A percentile compares a stretch with the other conserved stretches of the same genome.
These are phyloP conservation scores for Xerocomus brunneocitrinus DNA, from an alignment of 768 basidiomycete species.

Conservation along the genomic window DNA sequence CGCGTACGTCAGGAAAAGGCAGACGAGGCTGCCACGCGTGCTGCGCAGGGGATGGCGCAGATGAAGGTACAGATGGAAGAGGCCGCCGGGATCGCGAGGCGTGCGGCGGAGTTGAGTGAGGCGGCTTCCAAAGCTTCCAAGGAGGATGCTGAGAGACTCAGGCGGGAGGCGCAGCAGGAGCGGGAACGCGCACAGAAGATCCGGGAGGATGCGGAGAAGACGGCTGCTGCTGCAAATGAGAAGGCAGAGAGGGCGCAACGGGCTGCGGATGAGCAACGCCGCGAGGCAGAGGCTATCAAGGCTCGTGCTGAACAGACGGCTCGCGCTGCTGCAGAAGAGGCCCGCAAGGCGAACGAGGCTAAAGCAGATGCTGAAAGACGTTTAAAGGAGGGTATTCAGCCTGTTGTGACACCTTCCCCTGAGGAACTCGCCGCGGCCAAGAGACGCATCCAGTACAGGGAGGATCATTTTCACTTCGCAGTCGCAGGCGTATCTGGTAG, in stretches of 20 bases:
- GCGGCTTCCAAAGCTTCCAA: constrained; percentile 6
- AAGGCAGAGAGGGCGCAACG: constrained; percentile 9
- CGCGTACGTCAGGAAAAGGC: constrained; percentile 10
- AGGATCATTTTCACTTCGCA: constrained; percentile 32
- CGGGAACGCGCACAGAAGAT: constrained; percentile 9
- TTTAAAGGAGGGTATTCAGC: constrained; percentile 23
- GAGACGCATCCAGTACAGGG: constrained; percentile 19
- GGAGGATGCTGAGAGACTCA: constrained; percentile 16
- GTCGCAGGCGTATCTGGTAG: constrained; percentile 32
- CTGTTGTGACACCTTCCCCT: constrained; percentile 12
- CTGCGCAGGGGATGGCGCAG: constrained; percentile 1
- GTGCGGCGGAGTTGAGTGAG: constrained; percentile 9
- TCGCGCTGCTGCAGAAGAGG: constrained; percentile 13
- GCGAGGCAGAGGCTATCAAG: constrained; percentile 13
- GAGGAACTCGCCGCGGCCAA: constrained; percentile 15
- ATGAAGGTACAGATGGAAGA: constrained; percentile 15
- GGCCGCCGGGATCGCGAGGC: neutral
- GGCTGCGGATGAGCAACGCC: constrained; percentile 16
- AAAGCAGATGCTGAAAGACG: constrained; percentile 14
- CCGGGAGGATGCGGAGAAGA: constrained; percentile 14
- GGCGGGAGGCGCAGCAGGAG: constrained; percentile 12
- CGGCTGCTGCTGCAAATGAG: constrained; percentile 9
- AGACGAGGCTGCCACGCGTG: neutral
- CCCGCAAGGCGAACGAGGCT: constrained; percentile 11
- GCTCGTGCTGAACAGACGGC: constrained; percentile 15